These are phyloP conservation scores for Hemerocallis citrina DNA, from an alignment of 106 monocot genomes.

Conservation along the genomic window DNA sequence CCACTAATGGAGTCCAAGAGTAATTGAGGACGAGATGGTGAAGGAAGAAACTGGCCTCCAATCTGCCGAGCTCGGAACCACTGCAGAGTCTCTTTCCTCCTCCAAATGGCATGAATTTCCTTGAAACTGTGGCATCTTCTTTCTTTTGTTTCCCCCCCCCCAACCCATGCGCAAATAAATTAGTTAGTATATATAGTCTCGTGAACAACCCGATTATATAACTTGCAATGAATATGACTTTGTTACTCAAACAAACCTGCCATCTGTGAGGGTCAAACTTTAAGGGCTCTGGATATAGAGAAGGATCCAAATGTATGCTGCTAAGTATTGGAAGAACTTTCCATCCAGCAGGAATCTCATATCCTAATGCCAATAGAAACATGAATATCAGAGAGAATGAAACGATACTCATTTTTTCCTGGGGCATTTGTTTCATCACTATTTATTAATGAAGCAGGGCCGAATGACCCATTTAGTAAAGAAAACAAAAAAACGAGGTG, in stretches of 20 bases:
- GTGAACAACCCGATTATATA: neutral
- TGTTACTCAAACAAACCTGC: slow-evolving; percentile 11
- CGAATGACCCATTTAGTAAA: neutral
- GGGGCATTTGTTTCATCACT: slow-evolving; percentile 10
- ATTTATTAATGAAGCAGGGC: slow-evolving; percentile 12
- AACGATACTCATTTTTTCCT: neutral
- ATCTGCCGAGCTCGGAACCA: slow-evolving; percentile 15
- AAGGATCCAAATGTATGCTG: slow-evolving; percentile 18
- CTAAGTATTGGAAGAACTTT: slow-evolving; percentile 24
- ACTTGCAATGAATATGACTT: neutral
- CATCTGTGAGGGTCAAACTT: slow-evolving; percentile 30
- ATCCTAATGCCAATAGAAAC: neutral
- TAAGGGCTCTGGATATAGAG: slow-evolving; percentile 17
- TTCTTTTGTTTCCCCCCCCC: too few relatives aligned
- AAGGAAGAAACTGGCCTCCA: slow-evolving; percentile 20
- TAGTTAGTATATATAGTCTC: neutral
- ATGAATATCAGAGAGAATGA: neutral
- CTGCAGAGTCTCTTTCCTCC: slow-evolving; percentile 32
- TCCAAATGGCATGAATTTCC: slow-evolving; percentile 27
- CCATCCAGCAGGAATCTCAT: slow-evolving; percentile 32
- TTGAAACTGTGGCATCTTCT: neutral
- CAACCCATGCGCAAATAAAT: neutral
- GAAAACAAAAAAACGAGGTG: too few relatives aligned
- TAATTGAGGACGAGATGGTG: slow-evolving; percentile 30
- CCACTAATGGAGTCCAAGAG: slow-evolving; percentile 15